Evolutionary conservation across 2,329 filamentous ascomycete species (phyloP).

Genomic region (Ophiostoma triangulosporum): DNA sequence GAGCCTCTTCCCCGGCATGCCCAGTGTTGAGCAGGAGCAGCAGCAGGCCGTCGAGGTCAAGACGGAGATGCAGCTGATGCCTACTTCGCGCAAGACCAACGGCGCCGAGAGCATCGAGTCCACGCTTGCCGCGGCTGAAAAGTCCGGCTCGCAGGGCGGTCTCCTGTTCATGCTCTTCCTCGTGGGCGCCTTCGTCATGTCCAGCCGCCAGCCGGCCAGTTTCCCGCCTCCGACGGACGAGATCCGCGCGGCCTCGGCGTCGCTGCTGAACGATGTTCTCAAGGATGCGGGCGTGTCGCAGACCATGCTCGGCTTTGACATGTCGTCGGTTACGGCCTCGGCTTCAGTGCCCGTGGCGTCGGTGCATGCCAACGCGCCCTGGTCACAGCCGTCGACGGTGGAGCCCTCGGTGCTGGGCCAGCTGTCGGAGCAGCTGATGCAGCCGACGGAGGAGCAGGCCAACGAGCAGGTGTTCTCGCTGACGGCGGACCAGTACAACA

Average conservation of each 20-base stretch:
- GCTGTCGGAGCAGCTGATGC: slow-evolving; percentile 54
- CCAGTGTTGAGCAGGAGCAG: slow-evolving; percentile 35
- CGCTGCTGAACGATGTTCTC: slow-evolving; percentile 67
- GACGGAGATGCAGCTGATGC: slow-evolving; percentile 39
- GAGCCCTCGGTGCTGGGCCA: slow-evolving; percentile 50
- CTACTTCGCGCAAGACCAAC: slow-evolving; percentile 15
- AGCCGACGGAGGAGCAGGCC: slow-evolving; percentile 71
- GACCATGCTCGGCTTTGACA: slow-evolving; percentile 12
- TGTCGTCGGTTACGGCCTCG: not conserved
- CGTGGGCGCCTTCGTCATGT: slow-evolving; percentile 89
- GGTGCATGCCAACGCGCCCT: not conserved
- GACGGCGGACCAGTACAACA: slow-evolving; percentile 77
- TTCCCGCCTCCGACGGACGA: slow-evolving; percentile 71
- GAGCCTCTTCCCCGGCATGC: slow-evolving; percentile 61
- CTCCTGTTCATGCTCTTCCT: slow-evolving; percentile 91
- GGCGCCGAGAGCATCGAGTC: slow-evolving; percentile 42
- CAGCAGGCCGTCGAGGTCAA: slow-evolving; percentile 34
- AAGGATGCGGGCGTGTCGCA: slow-evolving; percentile 58
- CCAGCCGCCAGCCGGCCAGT: slow-evolving; percentile 61
- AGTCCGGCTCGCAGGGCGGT: slow-evolving; percentile 61
- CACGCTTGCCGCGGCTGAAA: slow-evolving; percentile 38
- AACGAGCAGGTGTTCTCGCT: slow-evolving; percentile 80
- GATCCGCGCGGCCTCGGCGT: slow-evolving; percentile 63
- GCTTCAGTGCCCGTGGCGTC: not conserved
- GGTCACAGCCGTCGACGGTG: slow-evolving; percentile 17